phyloP scores from a whole-genome alignment of 352 stramenopile species.

The Phytophthora agathidicida region DNA sequence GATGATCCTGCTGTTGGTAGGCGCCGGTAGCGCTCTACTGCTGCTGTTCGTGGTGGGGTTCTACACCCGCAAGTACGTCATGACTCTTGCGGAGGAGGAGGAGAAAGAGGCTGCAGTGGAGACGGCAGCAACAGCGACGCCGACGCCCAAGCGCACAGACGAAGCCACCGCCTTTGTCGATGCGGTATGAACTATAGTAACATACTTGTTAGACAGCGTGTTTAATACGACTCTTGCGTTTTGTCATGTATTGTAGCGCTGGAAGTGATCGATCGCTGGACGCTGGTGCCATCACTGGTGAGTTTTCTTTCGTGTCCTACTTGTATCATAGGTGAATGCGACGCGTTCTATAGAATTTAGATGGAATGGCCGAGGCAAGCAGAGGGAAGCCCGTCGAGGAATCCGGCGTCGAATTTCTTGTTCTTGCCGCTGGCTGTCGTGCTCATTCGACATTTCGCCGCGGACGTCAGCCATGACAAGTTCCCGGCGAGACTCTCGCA shows the following conservation, averaged over 20 bases:
- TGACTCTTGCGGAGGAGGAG: slow-evolving; percentile 62
- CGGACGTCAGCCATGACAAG: slow-evolving; percentile 26
- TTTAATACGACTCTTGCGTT: slow-evolving; percentile 26
- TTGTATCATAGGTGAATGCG: slow-evolving; percentile 14
- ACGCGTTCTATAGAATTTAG: slow-evolving; percentile 21
- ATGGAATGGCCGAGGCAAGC: slow-evolving; percentile 29
- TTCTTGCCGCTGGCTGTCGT: background rate
- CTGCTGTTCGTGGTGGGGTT: slow-evolving; percentile 67
- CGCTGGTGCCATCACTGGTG: slow-evolving; percentile 31
- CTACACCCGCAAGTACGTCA: slow-evolving; percentile 76
- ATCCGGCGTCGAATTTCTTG: slow-evolving; percentile 8
- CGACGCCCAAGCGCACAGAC: slow-evolving; percentile 2
- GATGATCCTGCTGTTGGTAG: slow-evolving; percentile 61
- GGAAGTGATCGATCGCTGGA: background rate
- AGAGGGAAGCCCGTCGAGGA: slow-evolving; percentile 16
- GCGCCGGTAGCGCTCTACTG: slow-evolving; percentile 53
- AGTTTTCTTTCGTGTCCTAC: slow-evolving; percentile 16
- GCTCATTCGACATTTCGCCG: slow-evolving; percentile 29
- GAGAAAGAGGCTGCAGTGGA: slow-evolving; percentile 3
- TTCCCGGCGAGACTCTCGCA: slow-evolving; percentile 16
- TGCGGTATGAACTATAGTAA: slow-evolving; percentile 12
- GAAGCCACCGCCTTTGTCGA: slow-evolving; percentile 16
- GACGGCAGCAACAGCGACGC: background rate
- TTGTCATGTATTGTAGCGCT: slow-evolving; percentile 7
- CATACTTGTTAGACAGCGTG: slow-evolving; percentile 11